phyloP scores from a whole-genome alignment of 768 basidiomycete genomes.

The Polyporus arcularius region DNA sequence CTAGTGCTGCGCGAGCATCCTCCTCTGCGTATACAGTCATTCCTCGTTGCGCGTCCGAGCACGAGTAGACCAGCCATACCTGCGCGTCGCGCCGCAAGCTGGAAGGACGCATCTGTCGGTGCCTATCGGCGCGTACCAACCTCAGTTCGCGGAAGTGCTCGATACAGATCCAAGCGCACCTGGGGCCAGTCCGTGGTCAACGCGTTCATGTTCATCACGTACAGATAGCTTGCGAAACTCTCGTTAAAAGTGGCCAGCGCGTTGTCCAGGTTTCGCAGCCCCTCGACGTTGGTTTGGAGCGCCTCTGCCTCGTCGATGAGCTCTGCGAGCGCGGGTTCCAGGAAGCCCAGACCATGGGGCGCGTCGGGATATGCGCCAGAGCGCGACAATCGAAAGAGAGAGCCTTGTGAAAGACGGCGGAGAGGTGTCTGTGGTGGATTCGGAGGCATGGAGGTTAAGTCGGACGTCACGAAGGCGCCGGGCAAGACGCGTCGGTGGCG shows the following conservation, averaged over 20 bases:
- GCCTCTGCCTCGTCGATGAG: slow-evolving; percentile 87
- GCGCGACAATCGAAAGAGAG: slow-evolving; percentile 81
- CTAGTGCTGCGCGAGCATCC: slow-evolving; percentile 57
- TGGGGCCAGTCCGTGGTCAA: slow-evolving; percentile 93
- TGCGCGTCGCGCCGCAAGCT: slow-evolving; percentile 13
- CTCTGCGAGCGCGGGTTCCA: slow-evolving; percentile 82
- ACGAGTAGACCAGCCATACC: slow-evolving; percentile 5
- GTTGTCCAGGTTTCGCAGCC: slow-evolving; percentile 68
- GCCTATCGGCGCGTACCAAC: slow-evolving; percentile 17
- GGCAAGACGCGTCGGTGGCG: neutral
- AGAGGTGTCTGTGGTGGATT: slow-evolving; percentile 76
- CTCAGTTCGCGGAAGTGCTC: neutral
- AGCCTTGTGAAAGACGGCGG: slow-evolving; percentile 88
- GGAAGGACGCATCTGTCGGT: slow-evolving; percentile 19
- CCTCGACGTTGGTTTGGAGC: slow-evolving; percentile 73
- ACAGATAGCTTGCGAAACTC: slow-evolving; percentile 88
- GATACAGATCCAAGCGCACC: slow-evolving; percentile 33
- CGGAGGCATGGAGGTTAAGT: slow-evolving; percentile 4
- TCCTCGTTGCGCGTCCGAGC: slow-evolving; percentile 22
- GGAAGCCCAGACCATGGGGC: slow-evolving; percentile 81
- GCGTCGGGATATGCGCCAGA: slow-evolving; percentile 74
- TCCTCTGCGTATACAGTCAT: slow-evolving; percentile 43
- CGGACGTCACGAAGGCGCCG: neutral
- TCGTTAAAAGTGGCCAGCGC: slow-evolving; percentile 89
- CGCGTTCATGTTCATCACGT: slow-evolving; percentile 92